Percentiles rank a stretch among this genome's conserved stretches.
Evolutionary conservation across 345 rosid species (phyloP).

Genomic region (Populus nigra): DNA sequence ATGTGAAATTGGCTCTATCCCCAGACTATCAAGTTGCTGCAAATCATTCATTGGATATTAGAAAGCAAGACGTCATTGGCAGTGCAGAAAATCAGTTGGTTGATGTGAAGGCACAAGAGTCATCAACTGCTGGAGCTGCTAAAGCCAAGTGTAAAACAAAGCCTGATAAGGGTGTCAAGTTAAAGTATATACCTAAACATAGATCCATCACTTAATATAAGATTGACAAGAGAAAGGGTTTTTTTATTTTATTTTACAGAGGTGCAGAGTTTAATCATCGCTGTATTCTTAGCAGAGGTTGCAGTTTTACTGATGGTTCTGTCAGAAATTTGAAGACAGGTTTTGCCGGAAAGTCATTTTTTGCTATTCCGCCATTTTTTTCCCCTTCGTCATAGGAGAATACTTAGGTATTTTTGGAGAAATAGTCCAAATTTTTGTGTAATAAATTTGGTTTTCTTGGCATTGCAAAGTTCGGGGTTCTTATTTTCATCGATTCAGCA

Average conservation of each 20-base stretch:
- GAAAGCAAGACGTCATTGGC: slow-evolving; percentile 13
- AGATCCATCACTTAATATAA: slow-evolving; percentile 29
- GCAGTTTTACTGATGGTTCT: slow-evolving; percentile 66
- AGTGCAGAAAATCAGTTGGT: slow-evolving; percentile 23
- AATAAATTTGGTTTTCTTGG: slow-evolving; percentile 38
- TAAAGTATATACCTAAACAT: slow-evolving; percentile 76
- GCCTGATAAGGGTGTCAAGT: slow-evolving; percentile 63
- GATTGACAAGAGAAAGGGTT: slow-evolving; percentile 11
- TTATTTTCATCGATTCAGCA: not conserved
- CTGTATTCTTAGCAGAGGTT: slow-evolving; percentile 57
- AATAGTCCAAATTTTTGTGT: slow-evolving; percentile 27
- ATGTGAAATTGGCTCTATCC: slow-evolving; percentile 59
- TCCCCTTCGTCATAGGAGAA: slow-evolving; percentile 20
- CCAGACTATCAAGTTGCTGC: slow-evolving; percentile 21
- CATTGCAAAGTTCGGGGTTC: slow-evolving; percentile 5
- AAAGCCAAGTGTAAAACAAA: slow-evolving; percentile 46
- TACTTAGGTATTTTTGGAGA: slow-evolving; percentile 17
- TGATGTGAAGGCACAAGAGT: slow-evolving; percentile 4
- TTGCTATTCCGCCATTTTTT: not conserved
- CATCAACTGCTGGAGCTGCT: slow-evolving; percentile 26
- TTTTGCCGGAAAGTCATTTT: slow-evolving; percentile 21
- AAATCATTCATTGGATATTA: slow-evolving; percentile 29
- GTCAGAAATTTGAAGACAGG: slow-evolving; percentile 29
- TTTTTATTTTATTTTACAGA: slow-evolving; percentile 28
- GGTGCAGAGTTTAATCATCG: slow-evolving; percentile 41